Conservation (phyloP, 2,329 filamentous ascomycete species). For the Grosmannia penicillata region DNA sequence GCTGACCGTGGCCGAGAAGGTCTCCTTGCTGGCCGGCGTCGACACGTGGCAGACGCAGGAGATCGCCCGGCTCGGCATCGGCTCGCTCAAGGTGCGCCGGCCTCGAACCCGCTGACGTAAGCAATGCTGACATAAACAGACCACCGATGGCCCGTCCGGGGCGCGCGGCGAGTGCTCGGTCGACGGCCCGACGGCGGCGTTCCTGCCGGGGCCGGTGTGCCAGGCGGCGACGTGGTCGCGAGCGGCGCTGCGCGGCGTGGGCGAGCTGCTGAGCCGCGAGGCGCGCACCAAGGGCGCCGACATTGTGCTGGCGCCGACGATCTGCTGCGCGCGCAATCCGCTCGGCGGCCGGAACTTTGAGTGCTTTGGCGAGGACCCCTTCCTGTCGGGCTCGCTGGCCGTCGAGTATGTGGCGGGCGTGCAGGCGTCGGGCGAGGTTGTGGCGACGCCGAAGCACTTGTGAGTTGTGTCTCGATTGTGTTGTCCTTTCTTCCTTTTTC, state of each 20-base stretch:
- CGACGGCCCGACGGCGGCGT: slow-evolving; percentile 54
- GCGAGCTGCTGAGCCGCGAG: slow-evolving; percentile 56
- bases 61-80: slow-evolving; percentile 14
- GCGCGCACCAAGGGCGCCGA: slow-evolving; percentile 51
- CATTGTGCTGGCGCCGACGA: slow-evolving; percentile 54
- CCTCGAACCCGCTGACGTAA: slow-evolving; percentile 36
- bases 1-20: slow-evolving; percentile 6
- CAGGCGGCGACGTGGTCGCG: slow-evolving; percentile 27
- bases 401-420: slow-evolving; percentile 57
- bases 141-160: slow-evolving; percentile 56
- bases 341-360: slow-evolving; percentile 76
- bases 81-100: slow-evolving; percentile 11
- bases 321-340: slow-evolving; percentile 70
- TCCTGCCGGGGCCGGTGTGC: slow-evolving; percentile 32
- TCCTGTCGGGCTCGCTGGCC: slow-evolving; percentile 59
- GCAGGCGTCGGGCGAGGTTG: slow-evolving; percentile 53
- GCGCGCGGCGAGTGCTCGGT: slow-evolving; percentile 56
- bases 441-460: slow-evolving; percentile 64
- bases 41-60: slow-evolving; percentile 16
- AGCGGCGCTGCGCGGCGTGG: slow-evolving; percentile 32
- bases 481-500: no score
- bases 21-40: slow-evolving; percentile 4
- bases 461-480: no score
- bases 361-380: slow-evolving; percentile 71
- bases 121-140: slow-evolving; percentile 21